A percentile compares a stretch with the other conserved stretches of the same genome.
These are phyloP conservation scores for Tulasnella sp. DNA, from an alignment of 768 basidiomycete genomes.

Conservation along the genomic window DNA sequence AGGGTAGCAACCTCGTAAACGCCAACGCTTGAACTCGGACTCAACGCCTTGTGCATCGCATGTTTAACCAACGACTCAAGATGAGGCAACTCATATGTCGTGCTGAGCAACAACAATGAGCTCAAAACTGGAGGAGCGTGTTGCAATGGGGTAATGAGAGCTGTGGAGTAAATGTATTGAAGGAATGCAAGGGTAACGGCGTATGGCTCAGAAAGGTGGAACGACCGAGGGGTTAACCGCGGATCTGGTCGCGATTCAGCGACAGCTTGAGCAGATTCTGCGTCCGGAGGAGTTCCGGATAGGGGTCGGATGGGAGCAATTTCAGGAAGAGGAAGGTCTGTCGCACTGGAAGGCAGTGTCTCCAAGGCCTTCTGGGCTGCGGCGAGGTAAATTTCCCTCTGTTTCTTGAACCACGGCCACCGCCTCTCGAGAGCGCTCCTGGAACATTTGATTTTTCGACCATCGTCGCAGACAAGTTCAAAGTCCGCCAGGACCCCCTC, in stretches of 20 bases:
- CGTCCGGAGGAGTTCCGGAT: not conserved
- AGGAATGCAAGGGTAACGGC: constrained; percentile 77
- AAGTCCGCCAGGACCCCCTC: constrained; percentile 78
- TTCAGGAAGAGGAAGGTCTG: not conserved
- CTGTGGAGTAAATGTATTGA: constrained; percentile 86
- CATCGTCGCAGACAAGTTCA: constrained; percentile 85
- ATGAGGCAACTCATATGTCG: constrained; percentile 66
- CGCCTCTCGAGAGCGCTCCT: constrained; percentile 73
- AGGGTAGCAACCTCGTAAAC: constrained; percentile 93
- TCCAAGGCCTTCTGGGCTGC: constrained; percentile 46
- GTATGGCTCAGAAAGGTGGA: constrained; percentile 79
- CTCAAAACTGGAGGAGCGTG: constrained; percentile 81
- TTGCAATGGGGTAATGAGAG: constrained; percentile 80
- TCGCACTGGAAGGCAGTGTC: constrained; percentile 32
- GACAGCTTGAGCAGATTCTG: constrained; percentile 46
- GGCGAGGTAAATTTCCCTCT: constrained; percentile 45
- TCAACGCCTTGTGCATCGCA: constrained; percentile 81
- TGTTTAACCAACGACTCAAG: constrained; percentile 75
- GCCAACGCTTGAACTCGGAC: constrained; percentile 73
- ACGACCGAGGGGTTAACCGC: constrained; percentile 60
- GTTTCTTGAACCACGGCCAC: constrained; percentile 90
- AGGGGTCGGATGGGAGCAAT: not conserved
- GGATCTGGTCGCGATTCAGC: constrained; percentile 49
- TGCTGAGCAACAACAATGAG: constrained; percentile 70
- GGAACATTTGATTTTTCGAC: constrained; percentile 67